Evolutionary conservation across 805 yeast species (phyloP).

Genomic region (Danielia reshetovae): DNA sequence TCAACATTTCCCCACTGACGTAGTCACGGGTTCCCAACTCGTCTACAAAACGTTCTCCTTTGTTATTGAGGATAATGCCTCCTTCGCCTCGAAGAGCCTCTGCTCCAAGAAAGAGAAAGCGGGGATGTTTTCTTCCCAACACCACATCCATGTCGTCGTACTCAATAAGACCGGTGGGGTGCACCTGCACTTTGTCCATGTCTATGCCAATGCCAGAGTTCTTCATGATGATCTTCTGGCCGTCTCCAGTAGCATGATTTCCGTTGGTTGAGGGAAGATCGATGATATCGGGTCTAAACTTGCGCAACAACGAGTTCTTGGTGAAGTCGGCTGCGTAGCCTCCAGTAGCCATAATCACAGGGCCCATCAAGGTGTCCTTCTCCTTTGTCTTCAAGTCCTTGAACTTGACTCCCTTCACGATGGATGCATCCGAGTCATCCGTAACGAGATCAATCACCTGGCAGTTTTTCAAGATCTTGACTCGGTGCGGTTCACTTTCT

Average conservation of each 20-base stretch:
- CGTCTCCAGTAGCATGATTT: conserved; percentile 60
- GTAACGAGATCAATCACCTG: conserved; percentile 39
- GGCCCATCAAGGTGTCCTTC: conserved; percentile 41
- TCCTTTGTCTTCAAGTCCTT: conserved; percentile 30
- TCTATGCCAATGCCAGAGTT: conserved; percentile 56
- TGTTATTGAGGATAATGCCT: conserved; percentile 49
- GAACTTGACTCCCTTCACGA: conserved; percentile 19
- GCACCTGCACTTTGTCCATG: conserved; percentile 63
- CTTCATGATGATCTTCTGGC: conserved; percentile 50
- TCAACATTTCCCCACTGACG: conserved; percentile 55
- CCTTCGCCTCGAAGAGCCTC: conserved; percentile 68
- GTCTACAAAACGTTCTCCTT: conserved; percentile 56
- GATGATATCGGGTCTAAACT: conserved; percentile 56
- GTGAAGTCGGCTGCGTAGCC: conserved; percentile 66
- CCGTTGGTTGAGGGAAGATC: conserved; percentile 60
- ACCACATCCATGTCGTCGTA: conserved; percentile 42
- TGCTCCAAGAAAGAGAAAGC: conserved; percentile 59
- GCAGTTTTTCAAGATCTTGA: conserved; percentile 20
- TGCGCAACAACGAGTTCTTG: conserved; percentile 46
- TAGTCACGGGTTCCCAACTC: conserved; percentile 59
- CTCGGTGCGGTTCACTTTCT: conserved; percentile 35
- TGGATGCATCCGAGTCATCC: conserved; percentile 18
- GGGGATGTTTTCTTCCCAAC: conserved; percentile 35
- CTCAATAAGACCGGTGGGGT: conserved; percentile 63
- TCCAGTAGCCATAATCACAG: conserved; percentile 61